Evolutionary conservation across 768 basidiomycete genomes (phyloP).

Genomic region (Obba rivulosa): DNA sequence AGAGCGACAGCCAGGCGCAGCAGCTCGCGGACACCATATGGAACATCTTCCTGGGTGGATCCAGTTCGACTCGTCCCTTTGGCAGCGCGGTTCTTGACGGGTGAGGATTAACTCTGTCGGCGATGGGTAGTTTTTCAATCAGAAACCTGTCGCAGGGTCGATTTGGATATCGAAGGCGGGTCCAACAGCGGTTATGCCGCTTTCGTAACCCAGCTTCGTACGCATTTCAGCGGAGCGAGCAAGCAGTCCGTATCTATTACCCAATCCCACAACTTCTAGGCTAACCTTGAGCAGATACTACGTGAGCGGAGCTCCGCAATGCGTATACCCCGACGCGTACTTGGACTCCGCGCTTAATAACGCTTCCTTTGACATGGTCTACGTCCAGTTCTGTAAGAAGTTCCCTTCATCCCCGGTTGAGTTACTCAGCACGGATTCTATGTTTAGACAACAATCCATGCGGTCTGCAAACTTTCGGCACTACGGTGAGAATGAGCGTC

Average conservation of each 20-base stretch:
- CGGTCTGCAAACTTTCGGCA: slow-evolving; percentile 44
- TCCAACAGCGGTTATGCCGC: slow-evolving; percentile 27
- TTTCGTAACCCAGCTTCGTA: slow-evolving; percentile 31
- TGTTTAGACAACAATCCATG: slow-evolving; percentile 39
- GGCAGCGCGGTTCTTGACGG: slow-evolving; percentile 42
- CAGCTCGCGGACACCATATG: slow-evolving; percentile 34
- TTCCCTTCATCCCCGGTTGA: slow-evolving; percentile 1
- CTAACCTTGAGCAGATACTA: slow-evolving; percentile 23
- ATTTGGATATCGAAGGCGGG: slow-evolving; percentile 35
- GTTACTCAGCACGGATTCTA: neutral
- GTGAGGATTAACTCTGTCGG: slow-evolving; percentile 21
- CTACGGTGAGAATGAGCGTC: slow-evolving; percentile 36
- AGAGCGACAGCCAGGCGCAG: slow-evolving; percentile 31
- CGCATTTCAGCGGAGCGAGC: slow-evolving; percentile 26
- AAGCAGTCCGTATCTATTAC: slow-evolving; percentile 25
- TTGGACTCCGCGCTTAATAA: slow-evolving; percentile 30
- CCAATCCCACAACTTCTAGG: neutral
- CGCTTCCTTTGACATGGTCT: slow-evolving; percentile 34
- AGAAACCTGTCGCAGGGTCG: slow-evolving; percentile 21
- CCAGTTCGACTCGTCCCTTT: slow-evolving; percentile 37
- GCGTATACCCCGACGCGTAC: slow-evolving; percentile 32
- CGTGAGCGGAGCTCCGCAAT: slow-evolving; percentile 34
- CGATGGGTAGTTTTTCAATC: neutral
- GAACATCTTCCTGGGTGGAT: slow-evolving; percentile 45
- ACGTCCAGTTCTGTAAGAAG: slow-evolving; percentile 44